phyloP scores from a whole-genome alignment of 148 eudicot species.

The Amaranthus palmeri region DNA sequence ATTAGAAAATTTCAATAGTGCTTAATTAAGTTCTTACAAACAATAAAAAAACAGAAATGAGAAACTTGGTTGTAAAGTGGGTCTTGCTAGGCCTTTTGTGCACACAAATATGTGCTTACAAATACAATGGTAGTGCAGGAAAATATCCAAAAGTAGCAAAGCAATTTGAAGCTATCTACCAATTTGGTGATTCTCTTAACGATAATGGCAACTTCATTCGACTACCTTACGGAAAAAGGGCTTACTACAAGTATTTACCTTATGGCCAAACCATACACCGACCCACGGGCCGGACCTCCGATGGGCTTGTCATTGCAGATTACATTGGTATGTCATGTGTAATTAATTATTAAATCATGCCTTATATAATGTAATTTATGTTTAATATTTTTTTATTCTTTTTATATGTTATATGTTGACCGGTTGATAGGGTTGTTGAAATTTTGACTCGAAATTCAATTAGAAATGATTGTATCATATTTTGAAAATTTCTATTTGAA shows the following conservation, averaged over 20 bases:
- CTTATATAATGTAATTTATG: too few species aligned
- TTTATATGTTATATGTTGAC: background rate
- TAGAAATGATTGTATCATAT: too few species aligned
- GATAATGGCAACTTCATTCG: slow-evolving; percentile 35
- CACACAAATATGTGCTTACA: background rate
- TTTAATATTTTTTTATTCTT: background rate
- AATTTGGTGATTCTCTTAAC: slow-evolving; percentile 42
- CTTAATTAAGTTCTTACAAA: background rate
- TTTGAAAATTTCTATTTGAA: too few species aligned
- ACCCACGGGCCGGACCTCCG: slow-evolving; percentile 42
- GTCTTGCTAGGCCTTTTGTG: slow-evolving; percentile 6
- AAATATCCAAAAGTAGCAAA: background rate
- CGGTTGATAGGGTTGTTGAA: too few species aligned
- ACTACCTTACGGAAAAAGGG: background rate
- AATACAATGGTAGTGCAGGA: too few species aligned
- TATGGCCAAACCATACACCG: slow-evolving; percentile 26
- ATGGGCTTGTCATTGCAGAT: slow-evolving; percentile 45
- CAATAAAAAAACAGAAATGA: slow-evolving; percentile 8
- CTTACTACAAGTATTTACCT: slow-evolving; percentile 20
- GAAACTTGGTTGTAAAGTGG: slow-evolving; percentile 9
- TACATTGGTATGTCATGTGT: slow-evolving; percentile 27
- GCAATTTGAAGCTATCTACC: slow-evolving; percentile 33
- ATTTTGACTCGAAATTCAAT: too few species aligned
- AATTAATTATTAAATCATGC: too few species aligned
- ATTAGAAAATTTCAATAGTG: background rate